Evolutionary conservation across 2,329 filamentous ascomycete genomes (phyloP).

Genomic region (Nothomitra cinnamomea): DNA sequence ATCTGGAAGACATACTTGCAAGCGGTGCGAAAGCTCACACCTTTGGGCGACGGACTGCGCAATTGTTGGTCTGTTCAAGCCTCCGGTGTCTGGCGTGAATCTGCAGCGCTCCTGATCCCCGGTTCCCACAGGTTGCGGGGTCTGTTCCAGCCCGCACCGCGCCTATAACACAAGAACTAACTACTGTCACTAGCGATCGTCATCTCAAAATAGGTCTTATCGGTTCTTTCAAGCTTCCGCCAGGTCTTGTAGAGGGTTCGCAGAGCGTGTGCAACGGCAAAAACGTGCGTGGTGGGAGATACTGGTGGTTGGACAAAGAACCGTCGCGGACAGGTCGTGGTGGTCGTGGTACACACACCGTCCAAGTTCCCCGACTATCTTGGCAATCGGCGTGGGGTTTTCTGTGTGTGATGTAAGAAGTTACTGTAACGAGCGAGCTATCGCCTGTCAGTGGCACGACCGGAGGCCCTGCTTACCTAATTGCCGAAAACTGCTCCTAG

Average conservation of each 20-base stretch:
- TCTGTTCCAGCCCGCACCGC: not conserved
- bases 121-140: not conserved
- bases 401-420: not conserved
- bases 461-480: not conserved
- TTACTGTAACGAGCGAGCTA: not conserved
- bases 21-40: not conserved
- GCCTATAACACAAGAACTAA: not conserved
- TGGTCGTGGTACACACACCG: not conserved
- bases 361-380: no score
- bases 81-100: not conserved
- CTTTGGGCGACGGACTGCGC: not conserved
- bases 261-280: not conserved
- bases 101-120: not conserved
- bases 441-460: not conserved
- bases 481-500: not conserved
- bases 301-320: no score
- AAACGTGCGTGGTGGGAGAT: not conserved
- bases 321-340: not conserved
- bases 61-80: not conserved
- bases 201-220: not conserved
- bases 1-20: not conserved
- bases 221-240: no score
- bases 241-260: not conserved
- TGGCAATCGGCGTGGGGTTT: not conserved
- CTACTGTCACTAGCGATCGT: not conserved